Base-by-base conservation (phyloP, 495 filamentous ascomycete genomes). In the Aspergillus campestris region DNA sequence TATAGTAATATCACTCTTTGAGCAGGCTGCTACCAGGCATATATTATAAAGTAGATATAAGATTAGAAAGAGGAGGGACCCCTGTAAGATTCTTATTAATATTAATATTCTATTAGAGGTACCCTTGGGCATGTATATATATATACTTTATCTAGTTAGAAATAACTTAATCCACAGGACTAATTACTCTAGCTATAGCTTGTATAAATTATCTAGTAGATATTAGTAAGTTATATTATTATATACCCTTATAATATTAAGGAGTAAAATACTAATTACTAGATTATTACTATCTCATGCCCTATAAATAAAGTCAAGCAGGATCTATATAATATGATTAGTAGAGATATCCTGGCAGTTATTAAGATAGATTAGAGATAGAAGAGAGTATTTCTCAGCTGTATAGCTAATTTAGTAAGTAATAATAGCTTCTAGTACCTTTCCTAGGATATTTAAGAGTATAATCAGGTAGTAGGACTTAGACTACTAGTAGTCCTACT, bases 401-500 rank as follows among this genome's bases (percentile, higher is more conserved):
- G 47, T 15, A 32, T 55, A 60, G n/a, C 42, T 49, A 7, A 69
- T 43, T 29, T 53, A 36, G 3, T 15, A 38, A 5, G 61, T 48
- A 8, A 64, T 42, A 3, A 69, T 32, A 1, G 48, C 15, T 35
- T 69, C 57, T 8, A 65, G 42, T 8, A 55, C 18, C 38, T 70
- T 70, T 0, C 57, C 58, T 5, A 70, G 30, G 1, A 57, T 65
- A 31, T 64, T 61, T 0, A 64, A 52, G 0, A 70, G 48, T 0
- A 60, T 59, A 24, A 70, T 59, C 0, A 54, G 56, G 6, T 61
- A 39, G 45, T 60, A 70, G 4, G 54, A 36, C 34, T 61, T 65
- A 0, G 59, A 48, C 5, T 44, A 10, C 1, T 50, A 47, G 40
- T 65, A 66, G 47, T 64, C 49, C 1, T 40, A 18, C 30, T 60